Base-by-base conservation (phyloP, 768 basidiomycete species). In the Xerocomus spinulosus region DNA sequence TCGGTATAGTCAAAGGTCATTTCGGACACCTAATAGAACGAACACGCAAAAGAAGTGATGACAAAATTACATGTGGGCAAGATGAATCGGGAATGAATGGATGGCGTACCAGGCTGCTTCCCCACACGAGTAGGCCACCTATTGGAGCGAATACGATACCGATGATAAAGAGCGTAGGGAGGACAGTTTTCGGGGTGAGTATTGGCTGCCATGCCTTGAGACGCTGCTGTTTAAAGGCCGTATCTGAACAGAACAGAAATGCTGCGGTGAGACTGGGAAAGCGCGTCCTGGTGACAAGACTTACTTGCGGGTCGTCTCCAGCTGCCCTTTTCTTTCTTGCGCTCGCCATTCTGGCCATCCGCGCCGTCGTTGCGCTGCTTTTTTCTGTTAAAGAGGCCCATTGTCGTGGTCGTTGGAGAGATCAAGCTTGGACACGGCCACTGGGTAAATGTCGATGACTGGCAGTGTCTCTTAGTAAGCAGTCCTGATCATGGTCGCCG, bases 141-240 rank as follows among this genome's bases (percentile, higher is more conserved):
- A 99, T 94, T 46, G 93, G 94, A 0, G 90, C 95, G 65, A 99
- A 99, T 54, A 98, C 70, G 56, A 99, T 76, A 37, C 91, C 96
- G 58, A 98, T 83, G 62, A 97, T 82, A 70, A 99, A 94, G 38
- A 99, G 80, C 1, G 93, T 95, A 3, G 96, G 96, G 14, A 99
- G 80, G 18, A 99, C 96, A 2, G 93, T 96, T 70, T 94, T 94
- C 5, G 96, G 96, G 5, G 94, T 97, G 39, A 98, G 79, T 65
- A 99, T 98, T 9, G 96, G 96, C 77, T 99, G 96, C 96, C 96
- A 99, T 62, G 96, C 96, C 74, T 97, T 98, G 64, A 99, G 81
- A 47, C 96, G 87, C 70, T 99, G 96, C 68, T 99, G 96, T 73
- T 96, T 98, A 80, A 96, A 97, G 33, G 94, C 95, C 50, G 94